Percentiles rank a stretch among this genome's conserved stretches.
Evolutionary conservation across 768 basidiomycete species (phyloP).

Genomic region (Dendrothele bispora): DNA sequence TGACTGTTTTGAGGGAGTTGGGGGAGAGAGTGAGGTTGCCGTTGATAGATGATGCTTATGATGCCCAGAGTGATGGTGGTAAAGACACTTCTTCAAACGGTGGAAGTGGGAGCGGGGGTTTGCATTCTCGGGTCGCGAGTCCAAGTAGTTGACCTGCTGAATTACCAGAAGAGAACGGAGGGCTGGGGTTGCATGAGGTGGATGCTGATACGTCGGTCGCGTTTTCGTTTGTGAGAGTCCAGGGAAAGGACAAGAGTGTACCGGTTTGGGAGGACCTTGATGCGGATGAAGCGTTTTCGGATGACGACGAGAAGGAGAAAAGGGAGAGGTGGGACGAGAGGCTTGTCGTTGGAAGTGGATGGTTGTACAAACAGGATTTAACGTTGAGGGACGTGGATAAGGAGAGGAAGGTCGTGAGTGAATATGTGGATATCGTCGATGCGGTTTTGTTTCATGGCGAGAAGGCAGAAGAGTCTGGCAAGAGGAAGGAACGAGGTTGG

Average conservation of each 20-base stretch:
- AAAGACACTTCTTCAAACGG: slow-evolving; percentile 40
- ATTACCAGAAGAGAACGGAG: slow-evolving; percentile 37
- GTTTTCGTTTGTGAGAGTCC: slow-evolving; percentile 68
- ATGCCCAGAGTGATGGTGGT: slow-evolving; percentile 71
- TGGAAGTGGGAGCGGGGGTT: slow-evolving; percentile 15
- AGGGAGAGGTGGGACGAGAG: slow-evolving; percentile 80
- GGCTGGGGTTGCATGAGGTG: slow-evolving; percentile 27
- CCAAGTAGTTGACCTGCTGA: slow-evolving; percentile 39
- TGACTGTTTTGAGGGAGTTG: slow-evolving; percentile 73
- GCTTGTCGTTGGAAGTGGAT: slow-evolving; percentile 77
- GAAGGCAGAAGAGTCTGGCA: no score
- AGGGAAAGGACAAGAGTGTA: slow-evolving; percentile 61
- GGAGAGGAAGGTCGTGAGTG: slow-evolving; percentile 55
- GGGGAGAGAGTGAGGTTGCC: slow-evolving; percentile 80
- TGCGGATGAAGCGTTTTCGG: slow-evolving; percentile 35
- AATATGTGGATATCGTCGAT: slow-evolving; percentile 79
- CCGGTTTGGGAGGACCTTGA: slow-evolving; percentile 85
- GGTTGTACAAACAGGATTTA: slow-evolving; percentile 76
- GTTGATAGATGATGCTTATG: slow-evolving; percentile 79
- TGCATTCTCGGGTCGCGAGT: slow-evolving; percentile 33
- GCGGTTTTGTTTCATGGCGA: slow-evolving; percentile 71
- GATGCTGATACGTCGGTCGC: slow-evolving; percentile 66
- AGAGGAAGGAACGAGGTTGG: slow-evolving; percentile 46
- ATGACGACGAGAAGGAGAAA: slow-evolving; percentile 55
- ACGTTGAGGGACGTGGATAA: slow-evolving; percentile 48